These are phyloP conservation scores for Phytophthora pini DNA, from an alignment of 352 stramenopile genomes.

Conservation along the genomic window DNA sequence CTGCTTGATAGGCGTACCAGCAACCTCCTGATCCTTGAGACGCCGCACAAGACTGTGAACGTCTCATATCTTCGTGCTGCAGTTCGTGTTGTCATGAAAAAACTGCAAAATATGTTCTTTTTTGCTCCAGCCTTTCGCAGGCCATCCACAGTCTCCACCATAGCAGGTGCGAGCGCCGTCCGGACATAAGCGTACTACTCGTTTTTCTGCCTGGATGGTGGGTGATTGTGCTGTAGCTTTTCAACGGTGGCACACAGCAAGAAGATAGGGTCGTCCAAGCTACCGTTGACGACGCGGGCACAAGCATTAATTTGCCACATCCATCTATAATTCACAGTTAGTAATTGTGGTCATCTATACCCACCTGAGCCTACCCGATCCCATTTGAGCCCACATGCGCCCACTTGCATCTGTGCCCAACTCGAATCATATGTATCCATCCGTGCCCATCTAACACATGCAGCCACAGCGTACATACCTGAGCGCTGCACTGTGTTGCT, in stretches of 20 bases:
- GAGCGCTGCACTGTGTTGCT: background rate
- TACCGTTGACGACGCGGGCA: background rate
- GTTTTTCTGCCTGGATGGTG: background rate
- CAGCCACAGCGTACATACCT: background rate
- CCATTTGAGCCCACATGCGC: background rate
- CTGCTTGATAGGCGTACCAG: background rate
- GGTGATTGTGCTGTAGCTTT: slow-evolving; percentile 4
- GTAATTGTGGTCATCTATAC: background rate
- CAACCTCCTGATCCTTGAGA: slow-evolving; percentile 2
- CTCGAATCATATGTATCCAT: too few relatives aligned
- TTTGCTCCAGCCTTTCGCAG: slow-evolving; percentile 5
- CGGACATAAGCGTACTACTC: slow-evolving; percentile 1
- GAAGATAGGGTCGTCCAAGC: background rate
- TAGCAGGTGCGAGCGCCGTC: background rate
- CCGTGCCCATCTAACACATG: background rate
- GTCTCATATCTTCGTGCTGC: background rate
- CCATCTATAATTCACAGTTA: background rate
- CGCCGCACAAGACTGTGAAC: slow-evolving; percentile 11
- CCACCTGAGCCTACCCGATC: background rate
- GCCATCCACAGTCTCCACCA: background rate
- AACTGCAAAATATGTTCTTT: slow-evolving; percentile 11
- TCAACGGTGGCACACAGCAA: background rate
- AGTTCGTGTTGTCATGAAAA: slow-evolving; percentile 4
- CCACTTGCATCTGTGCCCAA: background rate
- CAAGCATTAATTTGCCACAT: slow-evolving; percentile 12